phyloP scores from a whole-genome alignment of 1,284 basidiomycete species.

The Wolfiporia cocos region DNA sequence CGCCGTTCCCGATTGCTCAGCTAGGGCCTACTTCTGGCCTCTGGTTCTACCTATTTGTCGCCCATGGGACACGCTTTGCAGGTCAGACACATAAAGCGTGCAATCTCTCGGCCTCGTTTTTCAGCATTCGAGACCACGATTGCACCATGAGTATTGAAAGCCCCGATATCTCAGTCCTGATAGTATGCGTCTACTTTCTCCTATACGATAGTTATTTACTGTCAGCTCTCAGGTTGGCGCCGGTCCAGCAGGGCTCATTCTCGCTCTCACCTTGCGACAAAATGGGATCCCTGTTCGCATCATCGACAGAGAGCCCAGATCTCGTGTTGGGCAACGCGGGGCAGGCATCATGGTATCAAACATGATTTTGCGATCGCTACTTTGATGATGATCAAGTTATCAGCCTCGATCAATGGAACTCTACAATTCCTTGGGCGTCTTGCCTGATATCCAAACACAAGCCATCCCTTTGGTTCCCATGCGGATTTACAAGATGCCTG shows the following conservation, averaged over 20 bases:
- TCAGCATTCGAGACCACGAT: too few relatives aligned
- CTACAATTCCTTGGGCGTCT: slow-evolving; percentile 15
- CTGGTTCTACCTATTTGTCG: too few relatives aligned
- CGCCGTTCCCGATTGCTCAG: too few relatives aligned
- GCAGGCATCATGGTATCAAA: slow-evolving; percentile 20
- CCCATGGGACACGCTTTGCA: too few relatives aligned
- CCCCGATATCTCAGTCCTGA: background rate
- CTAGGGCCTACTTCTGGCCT: too few relatives aligned
- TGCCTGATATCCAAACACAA: slow-evolving; percentile 8
- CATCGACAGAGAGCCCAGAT: slow-evolving; percentile 25
- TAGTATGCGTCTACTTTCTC: background rate
- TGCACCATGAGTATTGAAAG: too few relatives aligned
- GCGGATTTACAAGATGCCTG: slow-evolving; percentile 14
- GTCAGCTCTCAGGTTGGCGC: slow-evolving; percentile 20
- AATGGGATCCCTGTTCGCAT: slow-evolving; percentile 28
- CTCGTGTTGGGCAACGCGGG: slow-evolving; percentile 22
- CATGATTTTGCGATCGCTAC: background rate
- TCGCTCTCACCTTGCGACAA: slow-evolving; percentile 19
- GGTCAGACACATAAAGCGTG: too few relatives aligned
- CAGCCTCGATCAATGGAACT: slow-evolving; percentile 18
- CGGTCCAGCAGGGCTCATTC: slow-evolving; percentile 20
- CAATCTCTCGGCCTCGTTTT: too few relatives aligned
- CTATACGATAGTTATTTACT: background rate
- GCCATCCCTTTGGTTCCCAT: slow-evolving; percentile 1
- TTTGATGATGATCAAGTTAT: background rate